Conservation (phyloP, 1,284 basidiomycete genomes). For the Inonotus hispidus region DNA sequence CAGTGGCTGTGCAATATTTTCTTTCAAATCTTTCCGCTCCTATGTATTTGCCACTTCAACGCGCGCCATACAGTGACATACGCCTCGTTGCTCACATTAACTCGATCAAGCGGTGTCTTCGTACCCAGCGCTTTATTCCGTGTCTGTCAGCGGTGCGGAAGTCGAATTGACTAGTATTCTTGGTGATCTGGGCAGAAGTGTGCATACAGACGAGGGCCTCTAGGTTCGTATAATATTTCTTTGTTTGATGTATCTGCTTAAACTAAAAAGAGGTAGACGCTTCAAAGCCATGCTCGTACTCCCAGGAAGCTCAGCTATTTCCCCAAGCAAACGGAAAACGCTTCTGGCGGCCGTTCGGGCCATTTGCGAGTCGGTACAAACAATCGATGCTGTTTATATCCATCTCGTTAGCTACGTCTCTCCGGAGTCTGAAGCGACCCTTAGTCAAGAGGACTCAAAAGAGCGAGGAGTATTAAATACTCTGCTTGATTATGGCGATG, state of each 20-base stretch:
- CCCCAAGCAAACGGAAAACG: constrained; percentile 62
- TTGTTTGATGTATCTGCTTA: background rate
- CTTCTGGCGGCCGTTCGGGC: constrained; percentile 64
- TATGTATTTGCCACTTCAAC: too few relatives aligned
- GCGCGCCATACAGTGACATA: too few relatives aligned
- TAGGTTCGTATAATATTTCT: too few relatives aligned
- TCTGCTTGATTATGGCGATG: constrained; percentile 87
- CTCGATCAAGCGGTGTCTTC: background rate
- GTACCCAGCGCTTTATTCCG: background rate
- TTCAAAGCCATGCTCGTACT: constrained; percentile 54
- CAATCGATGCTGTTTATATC: constrained; percentile 81
- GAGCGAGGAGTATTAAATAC: constrained; percentile 58
- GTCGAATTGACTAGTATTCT: too few relatives aligned
- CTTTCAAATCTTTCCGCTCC: too few relatives aligned
- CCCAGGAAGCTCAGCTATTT: constrained; percentile 68
- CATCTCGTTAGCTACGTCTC: constrained; percentile 76
- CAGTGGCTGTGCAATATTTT: too few relatives aligned
- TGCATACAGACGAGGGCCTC: too few relatives aligned
- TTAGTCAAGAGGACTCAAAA: constrained; percentile 42
- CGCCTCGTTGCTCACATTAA: too few relatives aligned
- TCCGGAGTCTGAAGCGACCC: constrained; percentile 40
- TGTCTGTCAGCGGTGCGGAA: background rate
- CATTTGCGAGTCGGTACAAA: constrained; percentile 47
- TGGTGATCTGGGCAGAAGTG: too few relatives aligned
- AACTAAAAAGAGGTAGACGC: background rate